These are phyloP conservation scores for Neurospora cerealis DNA, from an alignment of 495 filamentous ascomycete genomes.

Conservation along the genomic window DNA sequence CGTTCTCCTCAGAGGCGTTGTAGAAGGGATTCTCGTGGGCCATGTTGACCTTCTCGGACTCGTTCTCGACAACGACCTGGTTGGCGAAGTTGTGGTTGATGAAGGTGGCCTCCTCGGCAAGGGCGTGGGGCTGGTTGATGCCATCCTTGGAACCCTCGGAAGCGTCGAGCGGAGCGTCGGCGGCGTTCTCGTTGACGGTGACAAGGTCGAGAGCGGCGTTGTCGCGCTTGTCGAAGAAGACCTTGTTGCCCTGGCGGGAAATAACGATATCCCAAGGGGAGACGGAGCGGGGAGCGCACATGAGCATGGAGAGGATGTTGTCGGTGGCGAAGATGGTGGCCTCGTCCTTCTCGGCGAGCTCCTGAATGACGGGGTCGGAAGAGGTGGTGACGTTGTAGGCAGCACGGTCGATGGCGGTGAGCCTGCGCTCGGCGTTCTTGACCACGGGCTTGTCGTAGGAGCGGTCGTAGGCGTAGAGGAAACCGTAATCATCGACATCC, in stretches of 20 bases:
- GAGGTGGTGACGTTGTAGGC: constrained; percentile 97
- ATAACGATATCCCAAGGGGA: constrained; percentile 99
- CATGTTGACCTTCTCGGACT: constrained; percentile 68
- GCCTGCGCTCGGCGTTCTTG: constrained; percentile 75
- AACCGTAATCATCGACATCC: constrained; percentile 89
- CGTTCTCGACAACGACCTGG: constrained; percentile 79
- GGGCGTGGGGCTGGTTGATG: constrained; percentile 82
- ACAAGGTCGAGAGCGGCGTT: constrained; percentile 91
- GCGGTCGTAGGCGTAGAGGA: constrained; percentile 95
- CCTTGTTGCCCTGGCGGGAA: constrained; percentile 78
- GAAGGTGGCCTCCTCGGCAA: constrained; percentile 94
- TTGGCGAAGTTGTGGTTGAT: constrained; percentile 99
- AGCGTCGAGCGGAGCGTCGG: constrained; percentile 83
- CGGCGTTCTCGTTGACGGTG: constrained; percentile 98
- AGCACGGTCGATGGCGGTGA: constrained; percentile 80
- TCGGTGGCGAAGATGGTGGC: constrained; percentile 96
- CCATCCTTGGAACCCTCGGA: constrained; percentile 88
- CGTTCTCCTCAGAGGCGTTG: constrained; percentile 83
- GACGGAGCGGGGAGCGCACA: constrained; percentile 91
- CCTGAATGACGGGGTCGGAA: constrained; percentile 91
- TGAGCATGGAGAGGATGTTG: constrained; percentile 95
- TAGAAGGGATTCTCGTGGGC: constrained; percentile 93
- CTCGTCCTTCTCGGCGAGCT: constrained; percentile 91
- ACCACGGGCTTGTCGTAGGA: constrained; percentile 86
- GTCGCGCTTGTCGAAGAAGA: constrained; percentile 97